Base-by-base conservation (phyloP, 192 early-diverging fungal genomes). In the Funneliformis mosseae region DNA sequence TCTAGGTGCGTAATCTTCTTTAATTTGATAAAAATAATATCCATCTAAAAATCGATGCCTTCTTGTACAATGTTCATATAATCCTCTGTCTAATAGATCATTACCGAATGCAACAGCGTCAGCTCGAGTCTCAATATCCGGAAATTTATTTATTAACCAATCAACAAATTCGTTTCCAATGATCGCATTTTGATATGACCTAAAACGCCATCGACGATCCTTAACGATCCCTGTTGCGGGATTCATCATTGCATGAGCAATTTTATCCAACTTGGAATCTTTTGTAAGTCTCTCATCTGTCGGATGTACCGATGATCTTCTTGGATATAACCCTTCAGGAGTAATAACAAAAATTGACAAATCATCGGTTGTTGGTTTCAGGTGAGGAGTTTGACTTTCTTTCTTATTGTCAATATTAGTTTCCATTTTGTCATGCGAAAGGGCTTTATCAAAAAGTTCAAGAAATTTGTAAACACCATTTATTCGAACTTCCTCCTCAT, bases 401-500 rank as follows among this genome's bases (percentile, higher is more conserved):
- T 62, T 84, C 76, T 69, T 64, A 33, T 77, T 33, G 69, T 80
- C 50, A 75, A 43, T 12, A 68, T 39, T 68, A 72, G 71, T 11
- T 79, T 86, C 39, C 79, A 84, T 59, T 2, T 78, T 80, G 41
- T 89, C 89, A 42, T 87, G 59, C 2, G 85, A 93, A 68, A 87
- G 81, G 0, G 91, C 85, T 76, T 92, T 91, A 72, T 95, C 92
- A 45, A 96, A 88, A 14, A 90, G 81, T 50, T 98, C 96, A 23
- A 98, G 80, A 80, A 98, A 99, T 63, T 87, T 88, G 74, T 94
- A 88, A 85, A 99, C 98, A 61, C 92, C 91, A 3, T 91, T 94
- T 2, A 99, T 82, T 27, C 98, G 88, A 48, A 94, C 77, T 78
- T 99, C 98, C 76, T 98, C 97, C 6, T 96, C 94, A 74, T 96